Percentiles rank a stretch among this genome's conserved stretches.
These are phyloP conservation scores for Golubevia sp. DNA, from an alignment of 1,284 basidiomycete genomes.

Conservation along the genomic window DNA sequence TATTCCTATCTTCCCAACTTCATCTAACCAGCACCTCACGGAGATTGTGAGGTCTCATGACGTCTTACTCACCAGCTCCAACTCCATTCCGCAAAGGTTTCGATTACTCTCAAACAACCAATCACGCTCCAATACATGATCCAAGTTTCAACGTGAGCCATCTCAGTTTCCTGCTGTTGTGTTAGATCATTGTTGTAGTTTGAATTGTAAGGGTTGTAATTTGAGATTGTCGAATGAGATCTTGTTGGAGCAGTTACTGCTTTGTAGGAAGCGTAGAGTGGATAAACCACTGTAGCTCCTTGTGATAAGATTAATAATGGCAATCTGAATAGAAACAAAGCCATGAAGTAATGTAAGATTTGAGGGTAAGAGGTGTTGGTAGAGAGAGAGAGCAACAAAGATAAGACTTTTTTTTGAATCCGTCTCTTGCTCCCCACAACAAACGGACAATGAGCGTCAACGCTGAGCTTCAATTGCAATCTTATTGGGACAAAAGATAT, in stretches of 20 bases:
- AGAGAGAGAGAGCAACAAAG: background rate
- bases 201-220: background rate
- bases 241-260: constrained; percentile 23
- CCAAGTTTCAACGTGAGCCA: constrained; percentile 48
- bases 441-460: background rate
- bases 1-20: no score
- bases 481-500: no score
- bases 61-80: constrained; percentile 42
- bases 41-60: no score
- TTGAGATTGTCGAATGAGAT: constrained; percentile 1
- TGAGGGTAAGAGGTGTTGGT: background rate
- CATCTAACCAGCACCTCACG: no score
- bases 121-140: constrained; percentile 54
- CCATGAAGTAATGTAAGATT: constrained; percentile 12
- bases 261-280: constrained; percentile 49
- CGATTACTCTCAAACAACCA: constrained; percentile 28
- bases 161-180: constrained; percentile 5
- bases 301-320: constrained; percentile 33
- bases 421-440: background rate
- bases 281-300: constrained; percentile 32
- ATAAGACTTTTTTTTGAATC: no score
- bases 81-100: constrained; percentile 38
- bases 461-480: no score
- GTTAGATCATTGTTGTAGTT: background rate
- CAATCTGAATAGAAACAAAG: constrained; percentile 32